Evolutionary conservation across 2,329 filamentous ascomycete species (phyloP), one percentile per base, ranked within the genome.

Genomic region (Chaetothyriales sp.): DNA sequence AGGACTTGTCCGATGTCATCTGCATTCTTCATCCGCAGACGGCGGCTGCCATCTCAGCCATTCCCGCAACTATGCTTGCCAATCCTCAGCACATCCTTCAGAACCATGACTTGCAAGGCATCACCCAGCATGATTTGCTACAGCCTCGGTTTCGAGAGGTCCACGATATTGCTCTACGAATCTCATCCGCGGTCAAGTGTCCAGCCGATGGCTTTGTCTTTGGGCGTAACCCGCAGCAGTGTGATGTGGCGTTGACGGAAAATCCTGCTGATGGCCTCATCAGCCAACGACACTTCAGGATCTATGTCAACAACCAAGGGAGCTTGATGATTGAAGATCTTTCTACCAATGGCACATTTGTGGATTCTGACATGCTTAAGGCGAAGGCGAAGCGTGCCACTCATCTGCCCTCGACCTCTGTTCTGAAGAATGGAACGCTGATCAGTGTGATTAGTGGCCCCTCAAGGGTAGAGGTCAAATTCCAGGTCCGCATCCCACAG

Each of bases 201-300:
- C 79, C 82, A 5, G 62, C 71, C 2, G 69, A 78, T 48, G 92
- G 92, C 39, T 96, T 93, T 67, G 77, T 79, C 44, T 96, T 98
- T 66, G 92, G 92, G 26, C 81, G 92, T 50, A 90, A 92, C 61
- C 59, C 67, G 0, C 60, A 65, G 45, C 75, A 78, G 32, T 92
- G 86, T 66, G 92, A 98, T 61, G 72, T 86, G 48, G 68, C 81
- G 52, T 68, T 89, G 46, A 76, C 77, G 59, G 79, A 86, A 46
- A 74, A 81, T 55, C 83, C 90, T 57, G 76, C 77, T 0, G 71
- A 78, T 49, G 83, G 79, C 64, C 78, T 85, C 44, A 77, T 98
- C 53, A 96, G 90, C 71, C 95, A 96, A 63, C 76, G 84, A n/a
- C 92, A 98, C 65, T 98, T 96, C 65, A 83, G 87, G 49, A 94